Conservation (phyloP, 2,329 filamentous ascomycete species). For the Cytospora mali region DNA sequence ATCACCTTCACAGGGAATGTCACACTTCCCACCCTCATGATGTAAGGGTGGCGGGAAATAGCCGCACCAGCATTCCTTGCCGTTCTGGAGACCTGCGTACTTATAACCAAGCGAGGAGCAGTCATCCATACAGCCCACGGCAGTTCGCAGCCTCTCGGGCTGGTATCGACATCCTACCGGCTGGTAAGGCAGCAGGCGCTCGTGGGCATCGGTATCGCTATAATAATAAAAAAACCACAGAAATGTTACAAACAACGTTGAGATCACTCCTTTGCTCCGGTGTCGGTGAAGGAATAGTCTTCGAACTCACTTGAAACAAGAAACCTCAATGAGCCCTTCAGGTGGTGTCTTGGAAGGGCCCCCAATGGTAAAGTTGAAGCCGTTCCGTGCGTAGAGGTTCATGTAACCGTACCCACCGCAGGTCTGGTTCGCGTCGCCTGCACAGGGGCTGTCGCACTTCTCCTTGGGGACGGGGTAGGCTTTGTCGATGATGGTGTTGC, state of each 20-base stretch:
- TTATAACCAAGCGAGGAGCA: conserved; percentile 2
- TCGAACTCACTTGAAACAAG: not conserved
- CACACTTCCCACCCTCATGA: not conserved
- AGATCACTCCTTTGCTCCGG: not conserved
- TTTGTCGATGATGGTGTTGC: conserved; percentile 1
- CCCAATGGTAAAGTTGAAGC: not conserved
- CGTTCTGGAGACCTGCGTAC: conserved; percentile 7
- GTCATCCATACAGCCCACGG: not conserved
- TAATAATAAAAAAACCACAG: not conserved
- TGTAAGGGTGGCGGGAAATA: not conserved
- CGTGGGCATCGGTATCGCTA: not conserved
- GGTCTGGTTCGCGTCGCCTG: not conserved
- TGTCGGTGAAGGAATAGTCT: no score
- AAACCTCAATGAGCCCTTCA: not conserved
- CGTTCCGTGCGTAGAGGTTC: conserved; percentile 5
- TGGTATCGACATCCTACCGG: not conserved
- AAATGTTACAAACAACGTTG: not conserved
- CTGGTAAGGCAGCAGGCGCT: not conserved
- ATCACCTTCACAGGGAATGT: conserved; percentile 7
- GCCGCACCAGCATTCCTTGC: conserved; percentile 14
- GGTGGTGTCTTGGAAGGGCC: no score
- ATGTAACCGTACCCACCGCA: conserved; percentile 18
- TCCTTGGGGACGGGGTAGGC: not conserved
- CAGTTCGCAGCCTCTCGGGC: conserved; percentile 2
- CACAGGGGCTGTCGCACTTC: conserved; percentile 8